phyloP scores from a whole-genome alignment of 768 basidiomycete genomes.

The Trametes meyenii region DNA sequence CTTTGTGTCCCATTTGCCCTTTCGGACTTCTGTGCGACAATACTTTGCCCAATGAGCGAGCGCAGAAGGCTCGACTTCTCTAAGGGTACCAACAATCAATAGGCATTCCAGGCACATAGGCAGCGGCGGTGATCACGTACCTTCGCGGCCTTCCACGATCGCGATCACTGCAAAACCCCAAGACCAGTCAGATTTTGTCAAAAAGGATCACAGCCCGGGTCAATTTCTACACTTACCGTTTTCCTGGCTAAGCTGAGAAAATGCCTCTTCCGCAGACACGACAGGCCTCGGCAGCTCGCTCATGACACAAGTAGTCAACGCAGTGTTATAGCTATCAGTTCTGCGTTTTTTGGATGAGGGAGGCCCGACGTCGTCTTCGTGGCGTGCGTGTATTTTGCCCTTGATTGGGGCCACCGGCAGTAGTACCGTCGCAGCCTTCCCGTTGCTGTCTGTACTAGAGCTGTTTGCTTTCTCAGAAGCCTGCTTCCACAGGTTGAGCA shows the following conservation, averaged over 20 bases:
- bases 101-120: no score
- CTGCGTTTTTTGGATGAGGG: no score
- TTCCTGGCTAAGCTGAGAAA: not conserved
- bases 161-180: conserved; percentile 4
- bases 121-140: not conserved
- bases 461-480: conserved; percentile 41
- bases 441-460: conserved; percentile 10
- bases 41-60: conserved; percentile 1
- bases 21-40: conserved; percentile 5
- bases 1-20: not conserved
- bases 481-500: conserved; percentile 56
- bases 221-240: conserved; percentile 8
- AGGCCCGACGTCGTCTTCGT: not conserved
- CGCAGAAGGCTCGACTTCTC: conserved; percentile 18
- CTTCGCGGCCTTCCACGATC: conserved; percentile 10
- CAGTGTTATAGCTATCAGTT: not conserved
- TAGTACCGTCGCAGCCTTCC: conserved; percentile 16
- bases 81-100: not conserved
- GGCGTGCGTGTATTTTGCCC: not conserved
- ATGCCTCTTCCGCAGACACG: not conserved
- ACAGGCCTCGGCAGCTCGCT: conserved; percentile 2
- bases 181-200: not conserved
- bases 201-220: not conserved
- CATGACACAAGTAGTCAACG: not conserved
- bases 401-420: conserved; percentile 3